Evolutionary conservation across 192 early-diverging fungal genomes (phyloP).

Genomic region (Podila verticillata): DNA sequence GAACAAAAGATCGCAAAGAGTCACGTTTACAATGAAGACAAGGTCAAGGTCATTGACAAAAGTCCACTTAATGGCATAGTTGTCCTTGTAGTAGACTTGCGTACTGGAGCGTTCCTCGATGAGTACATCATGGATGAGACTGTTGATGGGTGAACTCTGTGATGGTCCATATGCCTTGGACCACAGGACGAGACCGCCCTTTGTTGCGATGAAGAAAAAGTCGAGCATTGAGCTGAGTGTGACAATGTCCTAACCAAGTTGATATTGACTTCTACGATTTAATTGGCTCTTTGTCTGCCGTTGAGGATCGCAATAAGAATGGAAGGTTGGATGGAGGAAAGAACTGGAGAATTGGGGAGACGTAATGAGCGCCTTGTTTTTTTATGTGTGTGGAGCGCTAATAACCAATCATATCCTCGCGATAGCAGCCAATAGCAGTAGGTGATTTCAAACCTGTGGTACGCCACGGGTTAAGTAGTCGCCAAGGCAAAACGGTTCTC

Average conservation of each 20-base stretch:
- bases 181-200: constrained; percentile 91
- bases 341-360: not conserved
- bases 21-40: constrained; percentile 73
- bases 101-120: constrained; percentile 76
- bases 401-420: no score
- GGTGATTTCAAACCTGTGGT: no score
- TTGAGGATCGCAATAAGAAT: not conserved
- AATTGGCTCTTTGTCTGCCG: no score
- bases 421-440: no score
- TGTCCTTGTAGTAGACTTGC: constrained; percentile 71
- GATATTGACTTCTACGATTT: no score
- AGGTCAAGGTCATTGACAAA: constrained; percentile 85
- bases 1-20: not conserved
- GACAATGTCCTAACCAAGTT: no score
- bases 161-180: constrained; percentile 72
- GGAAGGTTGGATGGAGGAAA: not conserved
- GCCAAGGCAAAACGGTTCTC: no score
- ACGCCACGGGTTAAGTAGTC: no score
- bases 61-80: constrained; percentile 80
- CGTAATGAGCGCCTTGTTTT: not conserved
- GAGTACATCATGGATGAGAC: constrained; percentile 79
- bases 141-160: constrained; percentile 71
- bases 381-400: no score
- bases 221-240: constrained; percentile 76
- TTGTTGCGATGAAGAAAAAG: constrained; percentile 82